phyloP scores from a whole-genome alignment of 1,284 basidiomycete genomes.

The Trichosporon asahii region DNA sequence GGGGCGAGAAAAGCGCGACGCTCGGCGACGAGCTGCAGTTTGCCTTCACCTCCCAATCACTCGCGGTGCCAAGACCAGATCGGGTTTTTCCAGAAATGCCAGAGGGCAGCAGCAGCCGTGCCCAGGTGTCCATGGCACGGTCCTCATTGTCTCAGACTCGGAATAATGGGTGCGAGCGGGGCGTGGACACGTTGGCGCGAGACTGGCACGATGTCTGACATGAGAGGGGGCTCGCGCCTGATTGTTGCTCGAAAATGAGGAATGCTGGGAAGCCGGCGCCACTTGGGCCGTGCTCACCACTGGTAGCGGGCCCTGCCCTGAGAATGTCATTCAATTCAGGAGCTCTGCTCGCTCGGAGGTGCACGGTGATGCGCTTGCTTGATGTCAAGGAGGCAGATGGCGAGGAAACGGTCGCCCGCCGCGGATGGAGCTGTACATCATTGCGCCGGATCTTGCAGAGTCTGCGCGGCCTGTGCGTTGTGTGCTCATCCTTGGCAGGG shows the following conservation, averaged over 20 bases:
- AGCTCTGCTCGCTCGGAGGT: neutral
- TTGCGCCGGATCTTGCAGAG: neutral
- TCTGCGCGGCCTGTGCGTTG: neutral
- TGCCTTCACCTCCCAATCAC: neutral
- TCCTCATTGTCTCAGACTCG: neutral
- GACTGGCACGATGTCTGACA: neutral
- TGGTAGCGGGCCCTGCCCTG: neutral
- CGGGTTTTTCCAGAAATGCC: neutral
- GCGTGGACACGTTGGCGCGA: neutral
- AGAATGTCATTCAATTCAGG: neutral
- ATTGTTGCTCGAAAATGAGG: neutral
- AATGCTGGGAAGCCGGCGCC: neutral
- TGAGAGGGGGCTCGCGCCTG: neutral
- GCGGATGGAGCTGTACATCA: neutral
- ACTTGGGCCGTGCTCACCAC: neutral
- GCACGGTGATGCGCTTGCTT: neutral
- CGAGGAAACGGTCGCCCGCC: neutral
- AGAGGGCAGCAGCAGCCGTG: too few species aligned
- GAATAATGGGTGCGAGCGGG: neutral
- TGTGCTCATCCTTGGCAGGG: neutral
- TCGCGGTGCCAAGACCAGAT: neutral
- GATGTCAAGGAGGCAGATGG: neutral
- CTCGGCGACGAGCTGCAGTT: too few species aligned
- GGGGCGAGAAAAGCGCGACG: neutral
- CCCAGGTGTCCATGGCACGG: neutral